Percentiles rank a stretch among this genome's conserved stretches.
phyloP scores from a whole-genome alignment of 2,329 filamentous ascomycete species.

The Drechslerella dactyloides region DNA sequence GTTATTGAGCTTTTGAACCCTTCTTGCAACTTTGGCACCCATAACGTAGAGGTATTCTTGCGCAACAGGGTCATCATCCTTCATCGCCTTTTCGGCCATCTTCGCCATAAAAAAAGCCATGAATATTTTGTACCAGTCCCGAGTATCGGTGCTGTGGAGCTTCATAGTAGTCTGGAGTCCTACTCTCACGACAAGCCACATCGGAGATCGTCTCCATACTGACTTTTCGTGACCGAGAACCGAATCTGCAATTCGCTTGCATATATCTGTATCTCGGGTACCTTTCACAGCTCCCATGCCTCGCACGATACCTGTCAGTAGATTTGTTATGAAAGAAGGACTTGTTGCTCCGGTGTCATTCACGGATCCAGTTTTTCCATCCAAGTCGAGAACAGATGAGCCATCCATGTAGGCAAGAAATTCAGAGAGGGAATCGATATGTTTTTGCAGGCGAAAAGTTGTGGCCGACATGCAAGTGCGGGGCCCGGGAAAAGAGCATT shows the following conservation, averaged over 20 bases:
- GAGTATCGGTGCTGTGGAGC: constrained; percentile 6
- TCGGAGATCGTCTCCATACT: constrained; percentile 63
- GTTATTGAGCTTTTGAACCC: constrained; percentile 59
- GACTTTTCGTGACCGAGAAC: constrained; percentile 59
- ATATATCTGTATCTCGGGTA: constrained; percentile 56
- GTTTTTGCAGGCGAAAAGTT: constrained; percentile 54
- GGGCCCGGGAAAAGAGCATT: constrained; percentile 61
- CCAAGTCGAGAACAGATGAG: constrained; percentile 38
- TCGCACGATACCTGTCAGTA: constrained; percentile 61
- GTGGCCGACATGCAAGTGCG: constrained; percentile 56
- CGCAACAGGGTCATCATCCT: constrained; percentile 54
- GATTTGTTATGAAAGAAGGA: constrained; percentile 64
- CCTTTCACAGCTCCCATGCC: constrained; percentile 57
- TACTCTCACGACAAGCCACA: constrained; percentile 66
- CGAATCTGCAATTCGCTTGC: constrained; percentile 66
- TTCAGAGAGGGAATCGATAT: constrained; percentile 15
- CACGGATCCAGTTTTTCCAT: constrained; percentile 57
- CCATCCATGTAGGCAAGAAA: constrained; percentile 51
- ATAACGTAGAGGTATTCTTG: constrained; percentile 58
- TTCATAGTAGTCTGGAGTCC: constrained; percentile 59
- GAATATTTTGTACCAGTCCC: constrained; percentile 55
- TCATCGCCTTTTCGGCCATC: constrained; percentile 43
- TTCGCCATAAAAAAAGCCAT: constrained; percentile 58
- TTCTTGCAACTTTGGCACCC: constrained; percentile 60
- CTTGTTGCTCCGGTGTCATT: constrained; percentile 36